Percentiles rank a stretch among this genome's conserved stretches.
phyloP scores from a whole-genome alignment of 2,329 filamentous ascomycete genomes.

The Scortechinia acanthostroma region DNA sequence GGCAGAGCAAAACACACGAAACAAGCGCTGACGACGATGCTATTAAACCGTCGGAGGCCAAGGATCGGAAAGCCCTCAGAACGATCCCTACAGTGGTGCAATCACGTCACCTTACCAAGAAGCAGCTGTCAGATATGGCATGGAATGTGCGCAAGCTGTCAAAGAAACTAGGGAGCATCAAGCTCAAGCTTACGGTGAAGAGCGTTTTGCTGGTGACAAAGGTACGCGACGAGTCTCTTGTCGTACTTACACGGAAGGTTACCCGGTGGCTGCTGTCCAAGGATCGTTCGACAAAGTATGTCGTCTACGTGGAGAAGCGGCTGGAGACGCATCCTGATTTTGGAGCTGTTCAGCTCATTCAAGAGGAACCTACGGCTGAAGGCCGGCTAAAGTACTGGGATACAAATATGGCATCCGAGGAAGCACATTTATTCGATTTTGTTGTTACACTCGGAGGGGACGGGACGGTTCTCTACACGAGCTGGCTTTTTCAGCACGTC shows the following conservation, averaged over 20 bases:
- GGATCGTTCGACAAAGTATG: conserved; percentile 42
- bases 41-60: neutral
- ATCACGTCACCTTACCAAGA: conserved; percentile 60
- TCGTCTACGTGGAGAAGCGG: conserved; percentile 62
- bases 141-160: conserved; percentile 67
- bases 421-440: conserved; percentile 66
- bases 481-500: conserved; percentile 69
- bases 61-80: conserved; percentile 4
- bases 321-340: conserved; percentile 53
- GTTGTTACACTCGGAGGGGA: conserved; percentile 66
- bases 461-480: conserved; percentile 67
- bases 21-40: neutral
- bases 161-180: conserved; percentile 59
- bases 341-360: conserved; percentile 42
- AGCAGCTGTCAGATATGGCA: conserved; percentile 68
- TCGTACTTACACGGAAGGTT: conserved; percentile 53
- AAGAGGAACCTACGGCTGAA: conserved; percentile 23
- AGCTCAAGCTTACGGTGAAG: conserved; percentile 56
- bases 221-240: conserved; percentile 56
- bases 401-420: conserved; percentile 49
- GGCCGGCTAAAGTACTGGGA: conserved; percentile 59
- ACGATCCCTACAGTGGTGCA: conserved; percentile 8
- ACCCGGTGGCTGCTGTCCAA: conserved; percentile 56
- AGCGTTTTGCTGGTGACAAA: conserved; percentile 67
- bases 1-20: too few relatives aligned